Base-by-base conservation (phyloP, 106 monocot genomes). In the Dioscorea dumetorum region DNA sequence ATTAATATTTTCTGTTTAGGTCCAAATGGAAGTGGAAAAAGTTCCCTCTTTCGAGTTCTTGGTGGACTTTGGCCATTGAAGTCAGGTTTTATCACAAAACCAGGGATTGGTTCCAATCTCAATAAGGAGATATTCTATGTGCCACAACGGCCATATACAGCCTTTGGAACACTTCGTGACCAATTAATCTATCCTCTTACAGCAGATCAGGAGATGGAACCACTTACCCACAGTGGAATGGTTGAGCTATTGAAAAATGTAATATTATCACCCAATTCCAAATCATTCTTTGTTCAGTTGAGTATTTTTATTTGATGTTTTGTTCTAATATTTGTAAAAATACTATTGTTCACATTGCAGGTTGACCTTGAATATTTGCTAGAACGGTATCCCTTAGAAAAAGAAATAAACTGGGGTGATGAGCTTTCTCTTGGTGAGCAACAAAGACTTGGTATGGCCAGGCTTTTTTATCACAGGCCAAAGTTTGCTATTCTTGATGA, bases 61-160 rank as follows among this genome's bases (percentile, higher is more conserved):
- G 99, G 99, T 68, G 99, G 99, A 16, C 87, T 99, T 17, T 99
- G 99, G 99, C 99, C 99, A 56, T 83, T 99, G 51, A 82, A 89
- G 33, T 81, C 93, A 71, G 99, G 99, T 18, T 62, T 87, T 64
- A 99, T 99, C 76, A 80, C 83, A 50, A 99, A 93, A 79, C 99
- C 99, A 64, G 99, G 99, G 28, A 72, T 99, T 83, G 99, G 99
- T 35, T 93, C 93, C 4, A 83, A 99, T 87, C 90, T 99, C 54
- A 99, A 99, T 59, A 99, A 99, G 77, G 99, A 99, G 70, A 99
- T 99, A 22, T 99, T 99, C 70, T 99, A 99, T 83, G 99, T 99
- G 0, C 99, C 99, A 63, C 99, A 99, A 78, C 73, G 93, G 28
- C 93, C 99, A 32, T 99, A 99, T 85, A 99, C 93, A 63, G 99